Conservation (phyloP, 1,284 basidiomycete genomes). For the Ceratobasidium sp. region DNA sequence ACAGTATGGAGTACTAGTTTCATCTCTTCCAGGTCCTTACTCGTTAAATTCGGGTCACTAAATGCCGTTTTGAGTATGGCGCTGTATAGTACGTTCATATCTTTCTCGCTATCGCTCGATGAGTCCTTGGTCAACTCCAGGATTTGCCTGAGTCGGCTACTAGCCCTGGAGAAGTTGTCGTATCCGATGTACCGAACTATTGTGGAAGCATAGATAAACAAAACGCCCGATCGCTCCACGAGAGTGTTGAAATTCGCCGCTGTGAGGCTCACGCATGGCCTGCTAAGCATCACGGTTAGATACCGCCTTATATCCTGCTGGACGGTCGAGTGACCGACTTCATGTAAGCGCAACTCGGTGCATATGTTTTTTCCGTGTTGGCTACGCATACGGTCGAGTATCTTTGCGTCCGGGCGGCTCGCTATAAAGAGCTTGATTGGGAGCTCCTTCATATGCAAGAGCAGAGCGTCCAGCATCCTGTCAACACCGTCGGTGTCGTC, state of each 20-base stretch:
- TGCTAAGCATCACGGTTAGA: conserved; percentile 3
- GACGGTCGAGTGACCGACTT: background rate
- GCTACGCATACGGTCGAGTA: background rate
- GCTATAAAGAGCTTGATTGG: background rate
- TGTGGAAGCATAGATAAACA: conserved; percentile 17
- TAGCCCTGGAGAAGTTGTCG: background rate
- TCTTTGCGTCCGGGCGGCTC: background rate
- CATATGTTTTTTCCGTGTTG: background rate
- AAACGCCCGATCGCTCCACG: background rate
- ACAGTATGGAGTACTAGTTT: background rate
- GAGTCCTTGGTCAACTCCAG: background rate
- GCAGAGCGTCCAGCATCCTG: background rate
- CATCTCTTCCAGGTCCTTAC: background rate
- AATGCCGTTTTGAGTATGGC: too few species aligned
- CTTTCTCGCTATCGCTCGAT: background rate
- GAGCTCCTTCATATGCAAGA: background rate
- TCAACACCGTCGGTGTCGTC: background rate
- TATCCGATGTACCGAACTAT: background rate
- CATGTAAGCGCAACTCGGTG: conserved; percentile 3
- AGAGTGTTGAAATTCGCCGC: background rate
- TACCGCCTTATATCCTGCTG: background rate
- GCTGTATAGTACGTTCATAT: background rate
- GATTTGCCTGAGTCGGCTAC: background rate
- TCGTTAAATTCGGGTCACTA: background rate
- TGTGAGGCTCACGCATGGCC: background rate